Evolutionary conservation across 768 basidiomycete species (phyloP).

Genomic region (Myochromella boudieri): DNA sequence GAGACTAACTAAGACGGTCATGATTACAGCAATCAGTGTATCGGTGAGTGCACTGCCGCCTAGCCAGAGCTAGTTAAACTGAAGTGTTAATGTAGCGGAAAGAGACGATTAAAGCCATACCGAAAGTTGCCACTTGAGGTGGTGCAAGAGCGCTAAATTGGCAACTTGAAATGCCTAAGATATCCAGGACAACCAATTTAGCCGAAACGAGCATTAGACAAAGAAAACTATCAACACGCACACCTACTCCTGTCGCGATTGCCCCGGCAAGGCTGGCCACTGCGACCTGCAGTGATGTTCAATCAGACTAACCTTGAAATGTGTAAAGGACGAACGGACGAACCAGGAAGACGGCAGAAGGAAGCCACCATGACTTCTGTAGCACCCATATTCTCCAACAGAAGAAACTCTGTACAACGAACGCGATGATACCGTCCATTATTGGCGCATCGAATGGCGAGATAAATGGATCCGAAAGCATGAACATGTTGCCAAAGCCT

Average conservation of each 20-base stretch:
- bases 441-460: slow-evolving; percentile 11
- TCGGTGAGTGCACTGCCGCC: background rate
- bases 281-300: background rate
- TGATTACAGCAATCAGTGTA: background rate
- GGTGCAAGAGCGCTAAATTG: background rate
- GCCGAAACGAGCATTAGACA: background rate
- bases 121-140: background rate
- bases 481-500: slow-evolving; percentile 4
- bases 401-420: slow-evolving; percentile 9
- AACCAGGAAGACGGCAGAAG: slow-evolving; percentile 2
- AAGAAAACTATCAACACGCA: background rate
- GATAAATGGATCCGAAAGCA: slow-evolving; percentile 12
- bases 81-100: background rate
- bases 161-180: background rate
- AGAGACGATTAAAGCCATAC: background rate
- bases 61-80: background rate
- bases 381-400: slow-evolving; percentile 13
- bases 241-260: background rate
- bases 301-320: background rate
- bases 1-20: background rate
- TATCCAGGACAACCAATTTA: background rate
- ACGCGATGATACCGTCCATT: slow-evolving; percentile 14
- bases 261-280: background rate
- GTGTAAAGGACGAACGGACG: background rate
- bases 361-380: slow-evolving; percentile 8